Base-by-base conservation (phyloP, 257 asterid species). In the Plantago elongata region DNA sequence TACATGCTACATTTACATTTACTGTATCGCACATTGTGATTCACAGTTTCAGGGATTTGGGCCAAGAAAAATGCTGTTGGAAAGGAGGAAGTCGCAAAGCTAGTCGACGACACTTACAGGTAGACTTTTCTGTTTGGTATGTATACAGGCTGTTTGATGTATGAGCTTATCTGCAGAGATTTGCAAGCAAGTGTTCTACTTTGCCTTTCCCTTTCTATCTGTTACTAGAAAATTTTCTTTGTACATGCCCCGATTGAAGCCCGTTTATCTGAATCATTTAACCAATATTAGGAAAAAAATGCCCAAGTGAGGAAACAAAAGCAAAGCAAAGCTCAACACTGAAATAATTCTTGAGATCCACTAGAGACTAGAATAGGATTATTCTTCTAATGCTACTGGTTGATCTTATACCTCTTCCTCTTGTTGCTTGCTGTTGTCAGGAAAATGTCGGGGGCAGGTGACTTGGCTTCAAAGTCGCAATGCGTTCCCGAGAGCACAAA, bases 71-170 rank as follows among this genome's bases (percentile, higher is more conserved):
- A 78, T 76, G 79, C 79, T 59, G 79, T 81, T 71, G 78, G 87
- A 56, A 90, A 81, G 79, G 86, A 85, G 64, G 90, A 77, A 50
- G 93, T 87, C 56, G 95, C 94, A n/a, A 85, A 85, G 80, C 78
- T 90, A 46, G 78, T 94, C n/a, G 94, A 87, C 68, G 97, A 94
- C 72, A 90, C 84, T 72, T 82, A 87, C 86, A 84, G 96, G 99
- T 83, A 37, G 62, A 58, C 16, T 48, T 73, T 64, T 72, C 62
- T 59, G 10, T 61, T 45, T 61, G 51, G 14, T 44, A 16, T 13
- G 40, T 44, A 16, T 13, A 12, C 43, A 27, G 16, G 43, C 13
- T 54, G 57, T 54, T 52, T 60, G 60, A 14, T 66, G 48, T 52
- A 56, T 17, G 44, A 9, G 44, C 52, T 69, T 54, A 37, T 54